Evolutionary conservation across 1,284 basidiomycete genomes (phyloP), one percentile per base, ranked within the genome.

Genomic region (Leccinum ambiguum): DNA sequence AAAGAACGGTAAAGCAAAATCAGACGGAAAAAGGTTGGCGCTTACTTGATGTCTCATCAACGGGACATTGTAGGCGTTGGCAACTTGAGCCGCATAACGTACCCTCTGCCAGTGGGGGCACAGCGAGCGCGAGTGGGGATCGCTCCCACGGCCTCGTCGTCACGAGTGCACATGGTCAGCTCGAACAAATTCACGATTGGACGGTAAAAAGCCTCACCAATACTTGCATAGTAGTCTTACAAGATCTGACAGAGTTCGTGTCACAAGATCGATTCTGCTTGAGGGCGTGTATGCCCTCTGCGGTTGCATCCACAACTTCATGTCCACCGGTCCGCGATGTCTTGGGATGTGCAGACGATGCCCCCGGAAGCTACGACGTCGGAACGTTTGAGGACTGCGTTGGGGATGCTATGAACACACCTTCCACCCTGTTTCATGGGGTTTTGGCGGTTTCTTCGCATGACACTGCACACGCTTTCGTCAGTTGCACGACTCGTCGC

Each of bases 81-180:
- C 30, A 84, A 92, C 70, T 75, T 92, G 64, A 90, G 89, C 6
- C 78, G 79, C 66, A 73, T 66, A 90, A 92, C 72, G 80, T 91
- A 50, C 86, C 86, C 26, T 71, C 75, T 26, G 26, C 26, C 26
- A 26, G 26, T 7, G 83, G 83, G n/a, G 89, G 91, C 67, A 53
- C 18, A 21, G 26, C 87, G 53, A 88, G 85, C 66, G 81, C 83
- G 54, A 83, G 85, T 69, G 83, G 85, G 30, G 90, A 90, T 74
- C 87, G 86, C 14, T 82, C 88, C 63, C 90, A 88, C 59, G 86
- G 86, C 7, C 78, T 91, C 36, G 88, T 92, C 23, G 92, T 92
- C 75, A 89, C 90, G 41, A 85, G 74, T 69, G 88, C 88, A 16
- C 90, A 91, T 76, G 86, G 89, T 41, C 73, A 79, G 60, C 70